Percentiles rank a stretch among this genome's conserved stretches.
Conservation (phyloP, 129 eudicot genomes). For the Silybum marianum region DNA sequence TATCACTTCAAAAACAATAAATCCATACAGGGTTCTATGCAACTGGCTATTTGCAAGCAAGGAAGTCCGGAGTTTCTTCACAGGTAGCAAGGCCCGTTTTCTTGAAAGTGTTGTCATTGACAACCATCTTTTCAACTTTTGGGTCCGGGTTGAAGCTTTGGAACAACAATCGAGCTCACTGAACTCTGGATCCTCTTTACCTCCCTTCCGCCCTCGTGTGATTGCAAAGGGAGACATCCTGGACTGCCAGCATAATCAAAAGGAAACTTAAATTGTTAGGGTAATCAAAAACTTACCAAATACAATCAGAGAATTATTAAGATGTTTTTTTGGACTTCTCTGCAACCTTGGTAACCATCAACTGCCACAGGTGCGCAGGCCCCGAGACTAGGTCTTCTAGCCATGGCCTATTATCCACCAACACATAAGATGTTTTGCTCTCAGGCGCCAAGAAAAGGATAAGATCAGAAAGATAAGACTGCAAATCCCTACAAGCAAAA, state of each 20-base stretch:
- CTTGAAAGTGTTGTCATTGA: slow-evolving; percentile 62
- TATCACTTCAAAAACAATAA: slow-evolving; percentile 83
- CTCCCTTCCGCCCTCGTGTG: slow-evolving; percentile 63
- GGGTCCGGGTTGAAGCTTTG: slow-evolving; percentile 34
- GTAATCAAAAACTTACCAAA: not conserved
- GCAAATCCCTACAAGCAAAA: slow-evolving; percentile 72
- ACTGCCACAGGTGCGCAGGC: slow-evolving; percentile 94
- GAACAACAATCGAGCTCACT: slow-evolving; percentile 43
- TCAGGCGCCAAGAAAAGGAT: slow-evolving; percentile 79
- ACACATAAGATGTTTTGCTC: slow-evolving; percentile 72
- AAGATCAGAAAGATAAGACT: slow-evolving; percentile 94
- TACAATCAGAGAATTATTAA: not conserved
- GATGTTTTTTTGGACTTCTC: slow-evolving; percentile 29
- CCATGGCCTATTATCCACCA: slow-evolving; percentile 98
- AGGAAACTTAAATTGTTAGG: not conserved
- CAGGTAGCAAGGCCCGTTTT: slow-evolving; percentile 84
- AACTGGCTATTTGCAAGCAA: slow-evolving; percentile 71
- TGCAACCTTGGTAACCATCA: slow-evolving; percentile 93
- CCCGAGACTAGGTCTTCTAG: slow-evolving; percentile 81
- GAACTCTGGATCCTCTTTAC: slow-evolving; percentile 38
- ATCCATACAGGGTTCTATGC: slow-evolving; percentile 87
- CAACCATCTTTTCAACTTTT: slow-evolving; percentile 59
- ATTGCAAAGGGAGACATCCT: slow-evolving; percentile 97
- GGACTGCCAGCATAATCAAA: slow-evolving; percentile 54
- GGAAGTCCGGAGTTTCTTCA: slow-evolving; percentile 68